Conservation (phyloP, 306 rosid species). For the Mimosa pudica region DNA sequence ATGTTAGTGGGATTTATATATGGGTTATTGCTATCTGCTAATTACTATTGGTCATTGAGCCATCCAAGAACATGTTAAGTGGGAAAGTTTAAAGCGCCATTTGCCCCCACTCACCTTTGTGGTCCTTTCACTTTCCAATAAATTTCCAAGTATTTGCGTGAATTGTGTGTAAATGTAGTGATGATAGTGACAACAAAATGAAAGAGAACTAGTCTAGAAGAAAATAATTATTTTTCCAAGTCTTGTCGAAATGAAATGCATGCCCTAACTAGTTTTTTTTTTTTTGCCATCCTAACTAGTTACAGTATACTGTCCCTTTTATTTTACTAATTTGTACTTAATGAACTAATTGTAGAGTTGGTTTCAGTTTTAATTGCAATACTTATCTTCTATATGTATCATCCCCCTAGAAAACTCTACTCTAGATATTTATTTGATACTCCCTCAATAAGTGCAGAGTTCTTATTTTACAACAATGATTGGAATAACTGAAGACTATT, state of each 20-base stretch:
- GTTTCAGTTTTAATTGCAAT: too few species aligned
- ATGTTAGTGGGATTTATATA: slow-evolving; percentile 4
- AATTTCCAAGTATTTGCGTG: not conserved
- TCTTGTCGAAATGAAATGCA: not conserved
- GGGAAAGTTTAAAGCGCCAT: slow-evolving; percentile 1
- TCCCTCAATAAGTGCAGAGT: too few species aligned
- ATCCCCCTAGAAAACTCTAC: too few species aligned
- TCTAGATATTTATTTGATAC: too few species aligned
- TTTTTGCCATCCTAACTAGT: too few species aligned
- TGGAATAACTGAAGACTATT: too few species aligned
- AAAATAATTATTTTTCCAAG: not conserved
- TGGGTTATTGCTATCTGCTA: not conserved
- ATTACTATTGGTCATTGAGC: not conserved
- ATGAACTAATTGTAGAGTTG: too few species aligned
- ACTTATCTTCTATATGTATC: too few species aligned
- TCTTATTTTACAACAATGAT: too few species aligned
- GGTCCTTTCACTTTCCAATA: not conserved
- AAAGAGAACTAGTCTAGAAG: not conserved
- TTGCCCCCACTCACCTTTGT: not conserved
- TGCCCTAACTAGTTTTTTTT: too few species aligned
- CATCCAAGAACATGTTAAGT: not conserved
- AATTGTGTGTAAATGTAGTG: not conserved
- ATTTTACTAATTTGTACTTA: too few species aligned
- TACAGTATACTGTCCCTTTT: too few species aligned
- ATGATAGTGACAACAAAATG: not conserved